Evolutionary conservation across 2,329 filamentous ascomycete species (phyloP).

Genomic region (Penicillium frequentans): DNA sequence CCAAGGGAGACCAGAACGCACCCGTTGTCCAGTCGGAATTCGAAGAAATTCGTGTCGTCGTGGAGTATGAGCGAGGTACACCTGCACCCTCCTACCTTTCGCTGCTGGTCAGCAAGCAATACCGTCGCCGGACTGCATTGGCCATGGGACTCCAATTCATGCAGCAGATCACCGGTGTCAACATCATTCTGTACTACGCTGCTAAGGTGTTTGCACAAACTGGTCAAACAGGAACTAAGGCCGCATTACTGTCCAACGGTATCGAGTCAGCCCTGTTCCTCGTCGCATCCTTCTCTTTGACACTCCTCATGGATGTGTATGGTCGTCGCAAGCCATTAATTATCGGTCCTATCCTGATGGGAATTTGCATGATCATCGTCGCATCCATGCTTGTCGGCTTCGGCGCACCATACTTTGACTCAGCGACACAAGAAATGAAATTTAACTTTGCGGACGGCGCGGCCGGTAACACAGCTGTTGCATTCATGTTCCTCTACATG

Average conservation of each 20-base stretch:
- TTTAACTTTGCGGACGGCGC: background rate
- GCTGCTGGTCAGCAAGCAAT: background rate
- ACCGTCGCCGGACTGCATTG: background rate
- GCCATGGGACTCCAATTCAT: conserved; percentile 1
- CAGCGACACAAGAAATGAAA: background rate
- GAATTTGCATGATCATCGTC: background rate
- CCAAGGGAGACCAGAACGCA: background rate
- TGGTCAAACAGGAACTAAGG: background rate
- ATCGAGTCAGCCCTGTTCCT: conserved; percentile 2
- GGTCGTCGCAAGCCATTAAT: background rate
- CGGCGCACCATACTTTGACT: background rate
- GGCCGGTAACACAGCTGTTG: conserved; percentile 15
- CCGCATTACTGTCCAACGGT: background rate
- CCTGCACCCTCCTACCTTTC: background rate
- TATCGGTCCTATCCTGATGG: background rate
- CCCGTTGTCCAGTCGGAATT: background rate
- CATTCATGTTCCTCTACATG: conserved; percentile 31
- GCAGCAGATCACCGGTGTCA: conserved; percentile 2
- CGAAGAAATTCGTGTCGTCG: background rate
- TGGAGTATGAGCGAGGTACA: background rate
- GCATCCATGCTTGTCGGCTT: background rate
- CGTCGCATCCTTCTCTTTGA: background rate
- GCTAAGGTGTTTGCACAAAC: background rate
- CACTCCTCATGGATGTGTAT: background rate
- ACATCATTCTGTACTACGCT: conserved; percentile 1